Evolutionary conservation across 1,284 basidiomycete species (phyloP), one percentile per base, ranked within the genome.

Genomic region (Boletus smithii): DNA sequence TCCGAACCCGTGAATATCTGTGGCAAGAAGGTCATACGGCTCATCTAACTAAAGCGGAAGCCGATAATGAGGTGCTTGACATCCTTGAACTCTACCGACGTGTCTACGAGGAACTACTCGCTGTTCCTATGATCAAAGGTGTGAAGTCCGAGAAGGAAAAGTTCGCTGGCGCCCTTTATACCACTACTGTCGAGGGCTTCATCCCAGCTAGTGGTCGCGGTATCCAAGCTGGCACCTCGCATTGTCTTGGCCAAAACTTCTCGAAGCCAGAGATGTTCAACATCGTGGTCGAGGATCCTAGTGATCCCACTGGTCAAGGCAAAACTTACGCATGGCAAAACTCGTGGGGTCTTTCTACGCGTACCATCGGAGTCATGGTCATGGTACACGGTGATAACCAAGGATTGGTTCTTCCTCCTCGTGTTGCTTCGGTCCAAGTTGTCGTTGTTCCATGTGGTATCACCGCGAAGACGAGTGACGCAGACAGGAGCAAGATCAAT

Each of bases 21-120:
- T 99, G 97, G 95, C 95, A 99, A 74, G 97, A 99, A 72, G 95
- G 95, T 38, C 95, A 99, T 76, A 98, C 97, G 5, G 97, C 95
- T 2, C 85, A 90, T 72, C 76, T 97, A 44, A 91, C 89, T 57
- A 88, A 94, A 68, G 65, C 76, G 11, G 94, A 97, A 69, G 95
- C 95, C 31, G 95, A 92, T 65, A 75, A 73, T 53, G 97, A 99
- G 73, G 95, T 99, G 10, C 81, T 79, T 37, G 80, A 95, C 54
- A 99, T 99, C 61, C 86, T 99, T 59, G 93, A 97, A 49, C 85
- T 98, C 53, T 99, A 99, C 74, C 84, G 90, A 30, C 85, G 85
- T 51, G 89, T 99, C n/a, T 99, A 95, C 73, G 91, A 95, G 69
- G 94, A 99, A 52, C 81, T 99, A 17, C 87, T 99, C 42, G 95